Base-by-base conservation (phyloP, 192 early-diverging fungal genomes). In the Entomortierella lignicola region DNA sequence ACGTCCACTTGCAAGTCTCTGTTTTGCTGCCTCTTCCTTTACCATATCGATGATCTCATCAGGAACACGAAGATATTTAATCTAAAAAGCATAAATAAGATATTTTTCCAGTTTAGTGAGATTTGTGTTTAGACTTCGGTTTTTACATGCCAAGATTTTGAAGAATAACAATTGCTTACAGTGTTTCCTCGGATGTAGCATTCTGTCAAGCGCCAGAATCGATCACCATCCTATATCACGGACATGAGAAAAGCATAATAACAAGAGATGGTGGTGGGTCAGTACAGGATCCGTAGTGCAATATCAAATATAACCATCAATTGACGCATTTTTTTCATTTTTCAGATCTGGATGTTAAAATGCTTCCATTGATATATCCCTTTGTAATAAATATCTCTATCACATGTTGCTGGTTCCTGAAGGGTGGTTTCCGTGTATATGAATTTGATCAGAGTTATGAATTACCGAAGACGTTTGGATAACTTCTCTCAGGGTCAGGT, bases 141-240 rank as follows among this genome's bases (percentile, higher is more conserved):
- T n/a, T n/a, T n/a, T n/a, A 1, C n/a, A n/a, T n/a, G n/a, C n/a
- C n/a, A n/a, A n/a, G n/a, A n/a, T n/a, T n/a, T n/a, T n/a, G n/a
- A n/a, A n/a, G n/a, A n/a, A n/a, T n/a, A n/a, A 55, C 26, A 60
- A 39, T 21, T 13, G 25, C 73, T 60, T 79, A 84, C 83, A 29
- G 94, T 95, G 65, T 91, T 95, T 64, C 97, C 97, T 69, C 95
- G 90, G 62, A 99, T 92, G 81, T 97, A 98, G 59, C 93, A 92
- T 74, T 98, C 97, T 11, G 92, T 88, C 47, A 99, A 85, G 27
- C 93, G 90, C 92, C 92, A 96, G 74, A 99, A 99, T 55, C 89
- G 85, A 81, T 97, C 93, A n/a, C 95, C 95, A 79, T 96, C 94
- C 90, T 91, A 84, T 53, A 66, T 7, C 23, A 56, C 2, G 71